Conservation (phyloP, 495 filamentous ascomycete genomes). For the Cercophora sp. region DNA sequence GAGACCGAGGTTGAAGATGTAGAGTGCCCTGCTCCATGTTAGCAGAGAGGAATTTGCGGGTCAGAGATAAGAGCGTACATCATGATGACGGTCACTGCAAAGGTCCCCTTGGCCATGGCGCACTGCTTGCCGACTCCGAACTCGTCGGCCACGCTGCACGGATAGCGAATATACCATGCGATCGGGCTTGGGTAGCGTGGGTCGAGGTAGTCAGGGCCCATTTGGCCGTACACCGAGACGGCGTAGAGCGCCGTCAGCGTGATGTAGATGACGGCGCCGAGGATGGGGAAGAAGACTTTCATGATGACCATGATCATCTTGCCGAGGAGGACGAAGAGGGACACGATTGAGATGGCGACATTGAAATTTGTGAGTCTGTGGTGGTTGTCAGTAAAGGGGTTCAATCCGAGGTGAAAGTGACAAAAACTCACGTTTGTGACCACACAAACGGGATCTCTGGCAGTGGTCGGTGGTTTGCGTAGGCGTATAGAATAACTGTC, state of each 20-base stretch:
- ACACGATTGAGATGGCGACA: conserved; percentile 75
- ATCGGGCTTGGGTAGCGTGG: conserved; percentile 60
- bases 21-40: conserved; percentile 39
- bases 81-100: conserved; percentile 66
- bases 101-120: conserved; percentile 68
- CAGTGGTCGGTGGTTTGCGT: conserved; percentile 67
- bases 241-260: conserved; percentile 60
- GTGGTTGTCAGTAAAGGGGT: no score
- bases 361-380: conserved; percentile 74
- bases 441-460: conserved; percentile 70
- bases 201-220: conserved; percentile 76
- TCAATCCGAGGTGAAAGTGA: no score
- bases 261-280: conserved; percentile 57
- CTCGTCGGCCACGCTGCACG: conserved; percentile 61
- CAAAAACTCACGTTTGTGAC: conserved; percentile 67
- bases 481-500: conserved; percentile 64
- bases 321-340: conserved; percentile 61
- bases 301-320: conserved; percentile 67
- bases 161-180: conserved; percentile 81
- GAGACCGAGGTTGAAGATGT: conserved; percentile 52
- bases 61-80: conserved; percentile 51
- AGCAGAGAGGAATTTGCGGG: background rate
- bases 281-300: conserved; percentile 66
- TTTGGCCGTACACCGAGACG: conserved; percentile 66
- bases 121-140: conserved; percentile 62